Evolutionary conservation across 345 rosid genomes (phyloP), one percentile per base, ranked within the genome.

Genomic region (Hevea brasiliensis): DNA sequence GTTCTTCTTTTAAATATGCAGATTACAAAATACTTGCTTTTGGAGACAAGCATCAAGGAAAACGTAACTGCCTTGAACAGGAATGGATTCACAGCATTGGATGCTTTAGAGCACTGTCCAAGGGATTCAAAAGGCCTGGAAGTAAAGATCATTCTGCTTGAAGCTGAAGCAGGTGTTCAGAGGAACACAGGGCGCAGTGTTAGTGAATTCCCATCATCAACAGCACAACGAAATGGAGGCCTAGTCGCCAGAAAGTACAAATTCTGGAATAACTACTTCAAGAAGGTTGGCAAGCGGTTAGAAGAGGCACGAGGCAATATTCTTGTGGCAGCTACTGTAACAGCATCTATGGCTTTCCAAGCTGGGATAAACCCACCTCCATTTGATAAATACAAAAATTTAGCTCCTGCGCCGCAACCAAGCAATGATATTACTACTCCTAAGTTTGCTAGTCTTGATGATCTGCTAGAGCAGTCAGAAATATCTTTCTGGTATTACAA

Each of bases 81-180:
- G 27, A 21, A 55, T 55, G 60, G 60, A n/a, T 55, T 55, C 7
- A 55, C 60, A 55, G 60, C 27, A 55, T 7, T 55, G 27, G 60
- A 55, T 55, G 60, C 29, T 21, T 9, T 55, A 55, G 60, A 55
- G 27, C 60, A 55, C 10, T 6, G 27, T n/a, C 60, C 29, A 3
- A 21, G 27, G 12, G 60, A 55, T 55, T 55, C 27, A 8, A 55
- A 55, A 21, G 26, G 27, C 60, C 27, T 55, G 29, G 60, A 55
- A 55, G n/a, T 55, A n/a, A 26, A 55, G 27, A 55, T 55, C 60
- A 55, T 21, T 8, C 60, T 55, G n/a, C 60, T 55, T 55, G 60
- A 55, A 55, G 60, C 60, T 55, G 37, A 32, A 32, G 37, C 37
- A 32, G 60, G 60, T 55, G 60, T 55, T 55, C 13, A 55, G 12